Conservation (phyloP, 2,329 filamentous ascomycete species). For the Fusarium domesticum region DNA sequence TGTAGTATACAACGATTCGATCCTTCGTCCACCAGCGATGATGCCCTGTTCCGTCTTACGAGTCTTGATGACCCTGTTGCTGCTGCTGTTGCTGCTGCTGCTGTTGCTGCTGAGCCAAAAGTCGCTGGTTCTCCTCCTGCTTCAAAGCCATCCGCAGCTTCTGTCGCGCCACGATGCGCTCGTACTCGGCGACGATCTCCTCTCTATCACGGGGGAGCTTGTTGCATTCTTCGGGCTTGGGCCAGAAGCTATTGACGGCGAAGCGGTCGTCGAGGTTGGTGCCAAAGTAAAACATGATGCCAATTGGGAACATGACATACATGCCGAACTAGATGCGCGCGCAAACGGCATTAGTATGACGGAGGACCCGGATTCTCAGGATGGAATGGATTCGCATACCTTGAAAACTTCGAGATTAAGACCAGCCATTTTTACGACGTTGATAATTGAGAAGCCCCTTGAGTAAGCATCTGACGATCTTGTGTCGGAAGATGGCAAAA, state of each 20-base stretch:
- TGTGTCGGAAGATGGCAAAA: constrained; percentile 12
- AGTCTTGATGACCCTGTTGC: constrained; percentile 13
- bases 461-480: constrained; percentile 11
- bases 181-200: constrained; percentile 79
- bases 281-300: constrained; percentile 99
- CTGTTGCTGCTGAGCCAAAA: constrained; percentile 21
- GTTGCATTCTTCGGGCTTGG: constrained; percentile 73
- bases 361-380: background rate
- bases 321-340: constrained; percentile 92
- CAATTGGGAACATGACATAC: constrained; percentile 98
- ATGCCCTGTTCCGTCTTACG: constrained; percentile 10
- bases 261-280: constrained; percentile 96
- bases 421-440: constrained; percentile 57
- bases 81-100: constrained; percentile 10
- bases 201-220: constrained; percentile 73
- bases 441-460: constrained; percentile 3
- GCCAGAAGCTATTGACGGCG: constrained; percentile 89
- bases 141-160: constrained; percentile 70
- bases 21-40: too few species aligned
- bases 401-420: constrained; percentile 95
- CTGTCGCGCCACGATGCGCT: constrained; percentile 61
- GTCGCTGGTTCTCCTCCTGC: constrained; percentile 35
- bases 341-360: constrained; percentile 1
- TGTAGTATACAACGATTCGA: background rate
- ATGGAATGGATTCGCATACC: constrained; percentile 46